Conservation (phyloP, 306 rosid species). For the Vigna radiata region DNA sequence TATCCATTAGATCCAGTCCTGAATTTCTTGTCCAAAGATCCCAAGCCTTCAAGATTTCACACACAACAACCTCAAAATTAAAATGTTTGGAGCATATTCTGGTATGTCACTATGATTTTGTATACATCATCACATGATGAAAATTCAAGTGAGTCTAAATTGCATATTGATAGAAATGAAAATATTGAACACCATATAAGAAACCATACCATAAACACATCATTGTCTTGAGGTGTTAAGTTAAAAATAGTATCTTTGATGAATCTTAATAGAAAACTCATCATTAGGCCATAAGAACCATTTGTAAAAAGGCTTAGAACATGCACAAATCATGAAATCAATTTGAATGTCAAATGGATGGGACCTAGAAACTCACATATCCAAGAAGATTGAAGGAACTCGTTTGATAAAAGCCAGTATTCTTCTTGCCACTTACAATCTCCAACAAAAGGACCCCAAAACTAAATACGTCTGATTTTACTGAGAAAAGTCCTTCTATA, state of each 20-base stretch:
- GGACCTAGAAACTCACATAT: conserved; percentile 39
- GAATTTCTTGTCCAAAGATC: conserved; percentile 46
- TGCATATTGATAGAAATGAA: too few species aligned
- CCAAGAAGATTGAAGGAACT: conserved; percentile 49
- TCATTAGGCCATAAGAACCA: too few species aligned
- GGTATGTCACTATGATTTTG: not conserved
- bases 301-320: not conserved
- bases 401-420: conserved; percentile 46
- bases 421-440: conserved; percentile 50
- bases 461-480: conserved; percentile 50
- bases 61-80: not conserved
- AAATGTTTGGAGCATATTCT: not conserved
- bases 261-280: too few species aligned
- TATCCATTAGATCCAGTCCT: conserved; percentile 40
- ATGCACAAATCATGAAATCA: not conserved
- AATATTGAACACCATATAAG: too few species aligned
- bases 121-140: not conserved
- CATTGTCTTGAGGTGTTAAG: too few species aligned
- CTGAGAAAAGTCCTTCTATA: conserved; percentile 39
- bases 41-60: conserved; percentile 45
- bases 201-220: too few species aligned
- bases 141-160: too few species aligned
- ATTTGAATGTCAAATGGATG: not conserved
- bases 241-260: too few species aligned
- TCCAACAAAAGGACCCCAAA: conserved; percentile 49